Base-by-base conservation (phyloP, 2,329 filamentous ascomycete species). In the Fusarium clavum region DNA sequence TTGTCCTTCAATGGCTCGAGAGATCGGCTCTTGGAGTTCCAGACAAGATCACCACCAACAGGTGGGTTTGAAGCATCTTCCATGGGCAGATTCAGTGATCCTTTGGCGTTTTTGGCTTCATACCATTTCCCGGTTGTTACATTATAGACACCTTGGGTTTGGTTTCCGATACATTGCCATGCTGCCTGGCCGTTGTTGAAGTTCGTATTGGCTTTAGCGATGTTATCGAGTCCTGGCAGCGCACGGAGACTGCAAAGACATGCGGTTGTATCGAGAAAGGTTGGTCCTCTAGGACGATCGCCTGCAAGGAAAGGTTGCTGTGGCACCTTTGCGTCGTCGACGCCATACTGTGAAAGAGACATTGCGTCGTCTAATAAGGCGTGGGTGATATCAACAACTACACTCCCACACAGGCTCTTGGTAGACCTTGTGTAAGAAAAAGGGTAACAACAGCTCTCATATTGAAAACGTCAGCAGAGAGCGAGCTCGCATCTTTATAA, bases 161-260 rank as follows among this genome's bases (percentile, higher is more conserved):
- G 82, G 61, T 83, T 82, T 14, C 82, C 82, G 30, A 83, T 80
- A 64, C 82, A 84, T 62, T 82, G 81, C 82, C 82, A 84, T n/a
- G 76, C 74, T 13, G 75, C 72, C 27, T 70, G 52, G 8, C 60
- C 55, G 14, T 57, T 34, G 30, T 69, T 27, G 13, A 61, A 66
- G 29, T 25, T 56, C 14, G 24, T 13, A 13, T 52, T 53, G 18
- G 34, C 53, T 57, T 73, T 13, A 64, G 57, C 24, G 68, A 56
- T 16, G 12, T 49, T 56, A 16, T 61, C 54, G 4, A 43, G 38
- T 27, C 51, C 51, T 5, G 76, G 72, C 5, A 74, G 56, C 20
- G 67, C 45, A 24, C 76, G 75, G 14, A 82, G 69, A 16, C 79
- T 78, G 45, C 81, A 83, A 25, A 82, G 74, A 54, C 81, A 83